Evolutionary conservation across 2,329 filamentous ascomycete species (phyloP), one percentile per base, ranked within the genome.

Genomic region (Orbilia oligospora): DNA sequence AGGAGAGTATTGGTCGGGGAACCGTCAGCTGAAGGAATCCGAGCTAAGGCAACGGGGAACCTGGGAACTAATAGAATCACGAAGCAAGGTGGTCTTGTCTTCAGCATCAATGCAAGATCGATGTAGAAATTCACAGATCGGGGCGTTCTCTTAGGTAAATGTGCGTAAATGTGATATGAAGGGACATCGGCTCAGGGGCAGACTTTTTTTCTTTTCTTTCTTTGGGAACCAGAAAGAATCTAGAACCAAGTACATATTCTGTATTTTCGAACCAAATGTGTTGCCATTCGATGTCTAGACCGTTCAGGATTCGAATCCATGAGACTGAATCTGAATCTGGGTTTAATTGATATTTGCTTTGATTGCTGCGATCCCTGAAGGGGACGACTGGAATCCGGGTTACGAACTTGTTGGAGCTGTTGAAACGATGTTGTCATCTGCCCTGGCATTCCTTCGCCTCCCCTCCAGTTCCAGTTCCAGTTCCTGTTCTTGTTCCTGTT

Each of bases 401-500:
- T 44, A 27, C 38, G 51, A 24, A 48, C 22, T 18, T 49, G 55
- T 71, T 71, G 44, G 70, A 38, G 16, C 30, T 48, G 27, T 61
- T 75, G 64, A 75, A 68, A 75, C 55, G 71, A 75, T 75, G 71
- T 44, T 75, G 71, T 69, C 71, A 75, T 75, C 30, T 24, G 71
- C 71, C 71, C 71, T 75, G 66, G 44, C 71, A 46, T 68, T 46
- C 51, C 55, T 44, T 56, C 20, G 36, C 64, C 51, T 22, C 33
- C 53, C 27, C 27, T 30, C 27, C 27, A 30, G 27, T 30, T 30
- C 27, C 27, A 3, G 27, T 30, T 30, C 27, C 27, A 30, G 27
- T 30, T 56, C 38, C 51, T 44, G 8, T 12, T 46, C 16, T 14
- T n/a, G 4, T 46, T 46, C 41, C 41, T 3, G 27, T 30, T 20